These are phyloP conservation scores for Mortierella sp. DNA, from an alignment of 371 early-diverging fungal species.

Conservation along the genomic window DNA sequence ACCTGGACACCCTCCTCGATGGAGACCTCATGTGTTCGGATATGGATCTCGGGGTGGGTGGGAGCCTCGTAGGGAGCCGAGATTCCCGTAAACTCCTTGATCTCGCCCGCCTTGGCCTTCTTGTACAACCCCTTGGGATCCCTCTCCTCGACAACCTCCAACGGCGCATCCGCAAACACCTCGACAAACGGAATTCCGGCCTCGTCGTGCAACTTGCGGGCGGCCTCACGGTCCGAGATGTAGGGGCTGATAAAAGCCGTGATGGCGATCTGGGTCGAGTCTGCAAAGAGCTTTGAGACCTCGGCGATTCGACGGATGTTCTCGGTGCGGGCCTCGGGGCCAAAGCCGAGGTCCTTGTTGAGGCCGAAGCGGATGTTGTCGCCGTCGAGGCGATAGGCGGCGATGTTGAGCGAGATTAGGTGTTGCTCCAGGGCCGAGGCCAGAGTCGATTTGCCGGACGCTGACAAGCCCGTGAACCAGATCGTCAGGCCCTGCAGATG, in stretches of 20 bases:
- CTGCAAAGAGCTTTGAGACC: slow-evolving; percentile 93
- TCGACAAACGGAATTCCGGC: slow-evolving; percentile 87
- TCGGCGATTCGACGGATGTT: slow-evolving; percentile 95
- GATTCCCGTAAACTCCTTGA: slow-evolving; percentile 96
- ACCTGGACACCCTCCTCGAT: slow-evolving; percentile 80
- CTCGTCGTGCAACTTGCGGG: slow-evolving; percentile 82
- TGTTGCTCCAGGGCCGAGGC: slow-evolving; percentile 92
- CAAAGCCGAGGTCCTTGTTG: slow-evolving; percentile 94
- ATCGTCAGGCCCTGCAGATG: slow-evolving; percentile 80
- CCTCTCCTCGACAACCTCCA: slow-evolving; percentile 89
- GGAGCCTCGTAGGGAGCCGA: slow-evolving; percentile 95
- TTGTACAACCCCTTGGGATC: slow-evolving; percentile 98
- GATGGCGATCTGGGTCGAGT: slow-evolving; percentile 83
- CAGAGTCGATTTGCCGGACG: slow-evolving; percentile 93
- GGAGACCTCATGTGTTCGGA: slow-evolving; percentile 79
- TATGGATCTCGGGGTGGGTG: slow-evolving; percentile 84
- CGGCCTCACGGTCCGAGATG: slow-evolving; percentile 84
- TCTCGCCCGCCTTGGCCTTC: slow-evolving; percentile 93
- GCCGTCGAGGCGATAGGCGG: slow-evolving; percentile 92
- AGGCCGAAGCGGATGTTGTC: slow-evolving; percentile 96
- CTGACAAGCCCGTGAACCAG: slow-evolving; percentile 96
- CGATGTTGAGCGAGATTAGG: slow-evolving; percentile 78
- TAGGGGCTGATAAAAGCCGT: slow-evolving; percentile 95
- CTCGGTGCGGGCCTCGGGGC: slow-evolving; percentile 91
- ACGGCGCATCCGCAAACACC: slow-evolving; percentile 89